phyloP scores from a whole-genome alignment of 331 rosid species.

The Saraca asoca region DNA sequence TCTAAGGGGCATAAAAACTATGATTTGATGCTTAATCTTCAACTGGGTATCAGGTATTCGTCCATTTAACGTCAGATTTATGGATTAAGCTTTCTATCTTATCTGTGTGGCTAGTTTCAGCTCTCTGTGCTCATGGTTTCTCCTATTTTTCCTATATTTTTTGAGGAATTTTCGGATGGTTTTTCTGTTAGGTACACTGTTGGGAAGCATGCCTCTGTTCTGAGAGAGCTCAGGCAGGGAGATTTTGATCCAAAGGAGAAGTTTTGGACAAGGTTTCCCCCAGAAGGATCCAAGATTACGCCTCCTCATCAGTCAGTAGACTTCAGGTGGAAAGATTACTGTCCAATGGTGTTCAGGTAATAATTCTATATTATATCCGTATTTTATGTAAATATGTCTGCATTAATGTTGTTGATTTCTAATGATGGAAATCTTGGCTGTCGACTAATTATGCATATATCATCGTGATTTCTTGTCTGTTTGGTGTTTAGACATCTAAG shows the following conservation, averaged over 20 bases:
- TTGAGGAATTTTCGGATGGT: not conserved
- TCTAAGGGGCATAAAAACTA: constrained; percentile 59
- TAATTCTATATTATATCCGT: not conserved
- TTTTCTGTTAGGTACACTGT: constrained; percentile 46
- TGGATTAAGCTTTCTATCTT: not conserved
- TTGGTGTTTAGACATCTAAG: constrained; percentile 58
- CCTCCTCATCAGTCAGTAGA: constrained; percentile 52
- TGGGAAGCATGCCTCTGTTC: constrained; percentile 44
- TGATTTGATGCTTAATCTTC: constrained; percentile 53
- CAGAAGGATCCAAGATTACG: constrained; percentile 51
- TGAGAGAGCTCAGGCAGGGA: constrained; percentile 46
- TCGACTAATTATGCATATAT: constrained; percentile 39
- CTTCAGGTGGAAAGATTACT: constrained; percentile 64
- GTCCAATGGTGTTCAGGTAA: constrained; percentile 66
- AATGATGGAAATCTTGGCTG: constrained; percentile 23
- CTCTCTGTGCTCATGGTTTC: not conserved
- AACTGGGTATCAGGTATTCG: constrained; percentile 55
- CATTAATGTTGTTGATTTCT: constrained; percentile 23
- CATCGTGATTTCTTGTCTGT: constrained; percentile 44
- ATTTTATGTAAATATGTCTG: not conserved
- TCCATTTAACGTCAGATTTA: not conserved
- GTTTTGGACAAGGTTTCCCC: constrained; percentile 59
- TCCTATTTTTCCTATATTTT: not conserved
- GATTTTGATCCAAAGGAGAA: constrained; percentile 63
- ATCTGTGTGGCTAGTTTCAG: constrained; percentile 18